Base-by-base conservation (phyloP, 1,139 yeast genomes). In the Magnusiomyces suaveolens region DNA sequence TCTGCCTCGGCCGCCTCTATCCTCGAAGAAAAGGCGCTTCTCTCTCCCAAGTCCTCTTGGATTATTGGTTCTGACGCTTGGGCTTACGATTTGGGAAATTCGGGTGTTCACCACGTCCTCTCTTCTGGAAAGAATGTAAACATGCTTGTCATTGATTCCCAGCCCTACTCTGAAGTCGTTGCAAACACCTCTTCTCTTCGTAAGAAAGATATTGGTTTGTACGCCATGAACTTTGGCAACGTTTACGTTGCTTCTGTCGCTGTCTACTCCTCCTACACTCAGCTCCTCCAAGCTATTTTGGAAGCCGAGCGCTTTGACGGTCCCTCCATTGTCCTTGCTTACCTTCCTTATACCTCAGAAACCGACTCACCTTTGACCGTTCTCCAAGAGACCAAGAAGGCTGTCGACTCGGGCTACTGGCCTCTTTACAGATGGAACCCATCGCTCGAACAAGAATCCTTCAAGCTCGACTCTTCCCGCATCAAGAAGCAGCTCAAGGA, bases 161-260 rank as follows among this genome's bases (percentile, higher is more conserved):
- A 88, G 66, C 94, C 96, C n/a, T 82, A 80, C 62, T 69, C 77
- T 24, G 75, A 75, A 52, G 66, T 67, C 50, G 59, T 59, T n/a
- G 58, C 62, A 8, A 54, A 59, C 41, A 58, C 59, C 38, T 56
- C 66, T 21, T 41, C 60, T 23, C 70, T 73, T 65, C 82, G 95
- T 65, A 90, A 92, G 76, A 90, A 90, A 73, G 96, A 92, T 68
- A 83, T 90, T 62, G 98, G 97, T 57, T 75, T 90, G 54, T 92
- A 88, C 68, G 97, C 97, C 53, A 87, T 90, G 96, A 88, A 88
- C 72, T 88, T 85, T 64, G 95, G 95, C 58, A 81, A 83, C 57
- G 84, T 87, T 53, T 90, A 89, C 66, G 97, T 90, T 60, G 96
- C 97, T 6, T 88, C 96, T 23, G 92, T 89, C 53, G 97, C 97